Percentiles rank a stretch among this genome's conserved stretches.
Evolutionary conservation across 208 protist species (phyloP).

Genomic region (Borovskyia barvae): DNA sequence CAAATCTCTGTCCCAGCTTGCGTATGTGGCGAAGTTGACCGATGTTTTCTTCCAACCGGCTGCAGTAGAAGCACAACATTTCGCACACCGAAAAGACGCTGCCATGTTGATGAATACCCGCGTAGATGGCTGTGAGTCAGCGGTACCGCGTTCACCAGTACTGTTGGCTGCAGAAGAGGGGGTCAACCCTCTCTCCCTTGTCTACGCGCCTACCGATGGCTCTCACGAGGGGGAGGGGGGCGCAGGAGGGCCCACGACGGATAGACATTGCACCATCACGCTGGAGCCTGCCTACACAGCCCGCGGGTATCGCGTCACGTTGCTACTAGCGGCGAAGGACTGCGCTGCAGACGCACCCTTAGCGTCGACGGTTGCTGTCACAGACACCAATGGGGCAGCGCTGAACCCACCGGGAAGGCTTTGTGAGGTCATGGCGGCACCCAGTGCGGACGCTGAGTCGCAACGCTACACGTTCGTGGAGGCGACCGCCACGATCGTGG

Average conservation of each 20-base stretch:
- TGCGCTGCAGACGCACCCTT: background rate
- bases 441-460: background rate
- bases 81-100: conserved; percentile 7
- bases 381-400: background rate
- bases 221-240: background rate
- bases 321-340: conserved; percentile 10
- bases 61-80: conserved; percentile 5
- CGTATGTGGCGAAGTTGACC: conserved; percentile 30
- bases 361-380: too few relatives aligned
- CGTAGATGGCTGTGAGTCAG: background rate
- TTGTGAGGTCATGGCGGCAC: background rate
- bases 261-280: background rate
- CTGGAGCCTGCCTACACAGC: conserved; percentile 23
- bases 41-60: conserved; percentile 24
- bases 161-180: too few relatives aligned
- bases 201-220: too few relatives aligned
- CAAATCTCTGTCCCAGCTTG: conserved; percentile 32
- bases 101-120: conserved; percentile 9
- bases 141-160: too few relatives aligned
- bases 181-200: too few relatives aligned
- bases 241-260: background rate
- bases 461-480: conserved; percentile 3
- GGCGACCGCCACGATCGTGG: conserved; percentile 49
- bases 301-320: conserved; percentile 25
- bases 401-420: background rate